Evolutionary conservation across 2,329 filamentous ascomycete genomes (phyloP).

Genomic region (Lojkania enalia): DNA sequence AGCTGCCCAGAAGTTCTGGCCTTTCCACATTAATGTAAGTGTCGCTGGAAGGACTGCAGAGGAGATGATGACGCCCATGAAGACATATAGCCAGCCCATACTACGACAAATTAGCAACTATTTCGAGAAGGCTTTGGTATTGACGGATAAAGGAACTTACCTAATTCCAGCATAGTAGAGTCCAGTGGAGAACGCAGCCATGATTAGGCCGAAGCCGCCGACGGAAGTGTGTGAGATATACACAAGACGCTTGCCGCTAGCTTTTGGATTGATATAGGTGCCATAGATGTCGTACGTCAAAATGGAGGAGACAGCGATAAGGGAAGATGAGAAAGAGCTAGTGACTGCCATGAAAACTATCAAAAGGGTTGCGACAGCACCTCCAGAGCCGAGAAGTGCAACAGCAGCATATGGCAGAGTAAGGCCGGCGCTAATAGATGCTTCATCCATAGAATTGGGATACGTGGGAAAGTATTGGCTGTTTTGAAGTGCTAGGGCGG

Average conservation of each 20-base stretch:
- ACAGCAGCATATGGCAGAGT: constrained; percentile 35
- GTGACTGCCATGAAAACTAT: constrained; percentile 44
- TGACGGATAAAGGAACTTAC: no score
- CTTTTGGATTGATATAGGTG: constrained; percentile 45
- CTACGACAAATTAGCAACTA: no score
- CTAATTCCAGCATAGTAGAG: not conserved
- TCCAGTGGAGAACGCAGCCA: constrained; percentile 42
- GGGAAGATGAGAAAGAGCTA: constrained; percentile 43
- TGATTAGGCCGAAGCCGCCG: constrained; percentile 45
- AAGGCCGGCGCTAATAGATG: constrained; percentile 34
- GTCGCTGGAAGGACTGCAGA: constrained; percentile 47
- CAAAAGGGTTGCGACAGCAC: constrained; percentile 33
- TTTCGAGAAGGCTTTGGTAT: no score
- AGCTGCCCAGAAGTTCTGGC: constrained; percentile 37
- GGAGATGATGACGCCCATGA: constrained; percentile 49
- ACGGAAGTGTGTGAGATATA: constrained; percentile 47
- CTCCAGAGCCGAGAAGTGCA: constrained; percentile 33
- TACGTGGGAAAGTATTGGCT: constrained; percentile 7
- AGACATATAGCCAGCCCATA: not conserved
- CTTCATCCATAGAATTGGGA: constrained; percentile 24
- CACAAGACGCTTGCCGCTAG: constrained; percentile 42
- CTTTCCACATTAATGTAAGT: constrained; percentile 44
- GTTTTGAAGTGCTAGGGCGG: constrained; percentile 48
- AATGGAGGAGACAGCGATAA: constrained; percentile 47
- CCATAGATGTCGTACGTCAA: constrained; percentile 52